These are phyloP conservation scores for Phytopythium chamaehyphon DNA, from an alignment of 352 stramenopile species.

Conservation along the genomic window DNA sequence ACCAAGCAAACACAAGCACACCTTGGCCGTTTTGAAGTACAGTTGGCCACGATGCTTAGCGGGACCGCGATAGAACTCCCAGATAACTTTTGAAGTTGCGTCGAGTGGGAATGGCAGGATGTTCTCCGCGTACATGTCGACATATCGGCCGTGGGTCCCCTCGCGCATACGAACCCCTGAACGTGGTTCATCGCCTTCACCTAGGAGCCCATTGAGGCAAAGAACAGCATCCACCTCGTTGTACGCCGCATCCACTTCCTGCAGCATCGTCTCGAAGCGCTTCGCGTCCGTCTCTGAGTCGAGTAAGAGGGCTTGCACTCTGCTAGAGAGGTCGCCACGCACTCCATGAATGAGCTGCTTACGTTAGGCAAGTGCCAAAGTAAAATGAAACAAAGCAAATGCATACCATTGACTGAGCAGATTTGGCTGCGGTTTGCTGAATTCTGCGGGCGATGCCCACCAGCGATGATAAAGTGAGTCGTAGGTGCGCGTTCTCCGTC, in stretches of 20 bases:
- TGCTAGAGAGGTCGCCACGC: too few species aligned
- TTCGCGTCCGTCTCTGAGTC: neutral
- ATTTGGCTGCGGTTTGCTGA: too few species aligned
- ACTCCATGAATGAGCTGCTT: too few species aligned
- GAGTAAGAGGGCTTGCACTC: too few species aligned
- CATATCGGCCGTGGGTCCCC: conserved; percentile 10
- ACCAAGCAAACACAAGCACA: neutral
- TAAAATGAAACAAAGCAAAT: too few species aligned
- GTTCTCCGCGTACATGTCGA: conserved; percentile 16
- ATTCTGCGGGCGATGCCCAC: too few species aligned
- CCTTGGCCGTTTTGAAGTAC: conserved; percentile 14
- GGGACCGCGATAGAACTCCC: conserved; percentile 12
- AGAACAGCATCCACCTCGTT: conserved; percentile 13
- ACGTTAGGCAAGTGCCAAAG: too few species aligned
- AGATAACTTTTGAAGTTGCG: conserved; percentile 7
- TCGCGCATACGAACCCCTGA: conserved; percentile 2
- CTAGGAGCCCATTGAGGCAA: conserved; percentile 7
- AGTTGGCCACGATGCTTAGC: conserved; percentile 14
- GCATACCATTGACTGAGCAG: too few species aligned
- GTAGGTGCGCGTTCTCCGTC: too few species aligned
- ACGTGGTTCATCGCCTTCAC: too few species aligned
- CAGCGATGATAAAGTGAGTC: too few species aligned
- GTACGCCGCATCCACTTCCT: conserved; percentile 9
- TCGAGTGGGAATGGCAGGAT: conserved; percentile 9
- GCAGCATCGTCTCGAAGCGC: conserved; percentile 8